Conservation (phyloP, 2,329 filamentous ascomycete species). For the Exophiala spinifera region DNA sequence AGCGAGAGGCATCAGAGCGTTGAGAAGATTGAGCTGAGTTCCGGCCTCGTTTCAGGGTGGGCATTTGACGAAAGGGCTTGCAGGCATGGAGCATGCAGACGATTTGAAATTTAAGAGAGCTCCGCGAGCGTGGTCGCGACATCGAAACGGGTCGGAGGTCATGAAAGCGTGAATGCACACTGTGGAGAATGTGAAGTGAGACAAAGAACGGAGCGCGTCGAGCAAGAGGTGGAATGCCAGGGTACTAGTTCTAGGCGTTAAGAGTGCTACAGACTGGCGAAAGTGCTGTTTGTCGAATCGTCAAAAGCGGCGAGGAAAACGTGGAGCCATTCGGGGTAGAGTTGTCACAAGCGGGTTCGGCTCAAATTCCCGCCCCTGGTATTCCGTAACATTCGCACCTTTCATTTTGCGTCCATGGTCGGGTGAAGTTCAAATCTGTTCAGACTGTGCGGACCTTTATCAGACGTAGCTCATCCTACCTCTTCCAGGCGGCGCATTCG, state of each 20-base stretch:
- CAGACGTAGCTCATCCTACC: too few species aligned
- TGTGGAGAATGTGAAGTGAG: background rate
- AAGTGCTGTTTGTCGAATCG: background rate
- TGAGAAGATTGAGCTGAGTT: background rate
- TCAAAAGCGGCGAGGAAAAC: constrained; percentile 3
- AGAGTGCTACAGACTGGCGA: too few species aligned
- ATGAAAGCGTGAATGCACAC: background rate
- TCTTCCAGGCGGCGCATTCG: too few species aligned
- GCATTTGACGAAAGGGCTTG: background rate
- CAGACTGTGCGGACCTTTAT: too few species aligned
- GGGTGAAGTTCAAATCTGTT: too few species aligned
- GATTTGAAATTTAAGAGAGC: background rate
- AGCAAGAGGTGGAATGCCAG: background rate
- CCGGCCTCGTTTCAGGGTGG: background rate
- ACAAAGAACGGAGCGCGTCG: background rate
- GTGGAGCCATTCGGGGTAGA: background rate
- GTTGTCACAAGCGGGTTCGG: constrained; percentile 1
- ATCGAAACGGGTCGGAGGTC: background rate
- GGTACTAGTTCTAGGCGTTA: too few species aligned
- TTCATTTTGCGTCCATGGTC: too few species aligned
- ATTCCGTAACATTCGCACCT: too few species aligned
- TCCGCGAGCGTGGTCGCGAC: background rate
- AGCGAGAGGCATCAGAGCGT: background rate
- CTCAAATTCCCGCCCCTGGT: too few species aligned
- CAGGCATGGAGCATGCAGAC: background rate